Evolutionary conservation across 2,329 filamentous ascomycete genomes (phyloP).

Genomic region (Purpureocillium lavendulum): DNA sequence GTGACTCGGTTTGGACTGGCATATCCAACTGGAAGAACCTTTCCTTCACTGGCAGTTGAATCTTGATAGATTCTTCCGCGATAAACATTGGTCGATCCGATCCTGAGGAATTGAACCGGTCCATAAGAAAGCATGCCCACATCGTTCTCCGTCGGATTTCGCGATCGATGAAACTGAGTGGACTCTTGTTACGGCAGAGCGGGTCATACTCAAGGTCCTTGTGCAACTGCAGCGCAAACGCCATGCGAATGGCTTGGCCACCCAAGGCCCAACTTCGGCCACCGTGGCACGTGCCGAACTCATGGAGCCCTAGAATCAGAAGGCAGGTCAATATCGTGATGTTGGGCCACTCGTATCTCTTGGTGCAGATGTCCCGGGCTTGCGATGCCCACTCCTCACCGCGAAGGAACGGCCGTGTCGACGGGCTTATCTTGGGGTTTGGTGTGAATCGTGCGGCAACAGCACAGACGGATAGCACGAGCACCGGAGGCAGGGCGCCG

Average conservation of each 20-base stretch:
- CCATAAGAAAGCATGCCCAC: conserved; percentile 98
- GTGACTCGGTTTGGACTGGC: conserved; percentile 74
- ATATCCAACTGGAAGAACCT: conserved; percentile 87
- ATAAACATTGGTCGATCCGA: conserved; percentile 89
- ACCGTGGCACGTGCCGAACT: conserved; percentile 95
- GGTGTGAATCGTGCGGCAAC: conserved; percentile 92
- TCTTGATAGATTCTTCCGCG: conserved; percentile 78
- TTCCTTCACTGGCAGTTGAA: conserved; percentile 87
- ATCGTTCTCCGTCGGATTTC: conserved; percentile 90
- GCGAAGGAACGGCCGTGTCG: conserved; percentile 68
- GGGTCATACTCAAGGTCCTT: conserved; percentile 83
- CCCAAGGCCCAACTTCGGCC: conserved; percentile 93
- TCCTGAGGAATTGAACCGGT: conserved; percentile 92
- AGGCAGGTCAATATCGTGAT: conserved; percentile 92
- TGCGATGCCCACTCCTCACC: conserved; percentile 86
- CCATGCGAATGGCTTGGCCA: conserved; percentile 93
- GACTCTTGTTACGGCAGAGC: conserved; percentile 50
- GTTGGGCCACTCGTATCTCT: conserved; percentile 88
- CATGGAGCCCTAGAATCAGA: conserved; percentile 80
- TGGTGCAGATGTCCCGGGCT: conserved; percentile 79
- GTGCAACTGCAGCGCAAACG: conserved; percentile 89
- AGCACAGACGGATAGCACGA: conserved; percentile 89
- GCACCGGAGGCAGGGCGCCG: conserved; percentile 70
- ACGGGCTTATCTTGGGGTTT: conserved; percentile 69
- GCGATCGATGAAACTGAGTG: conserved; percentile 81